Evolutionary conservation across 768 basidiomycete genomes (phyloP), one percentile per base, ranked within the genome.

Genomic region (Lactarius deliciosus): DNA sequence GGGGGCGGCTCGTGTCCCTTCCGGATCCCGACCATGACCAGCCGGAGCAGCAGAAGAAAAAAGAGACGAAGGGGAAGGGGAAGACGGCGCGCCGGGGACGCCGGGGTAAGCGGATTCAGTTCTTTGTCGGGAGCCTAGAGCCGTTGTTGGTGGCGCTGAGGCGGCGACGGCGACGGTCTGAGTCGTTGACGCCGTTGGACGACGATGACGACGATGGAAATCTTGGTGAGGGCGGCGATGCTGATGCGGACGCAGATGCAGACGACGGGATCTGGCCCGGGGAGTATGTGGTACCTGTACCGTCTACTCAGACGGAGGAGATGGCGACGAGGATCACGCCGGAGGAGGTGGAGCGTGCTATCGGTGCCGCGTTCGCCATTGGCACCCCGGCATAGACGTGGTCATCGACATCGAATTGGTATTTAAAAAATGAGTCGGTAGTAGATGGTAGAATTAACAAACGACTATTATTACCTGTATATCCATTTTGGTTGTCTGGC

Each of bases 281-380:
- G 6, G 66, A 68, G 36, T 64, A 47, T 32, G 53, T 20, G 3
- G 8, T 40, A 40, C 0, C 38, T 40, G 38, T 32, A 20, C 30
- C 54, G 30, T 1, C 54, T 56, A 18, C 10, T 5, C 3, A 36
- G n/a, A 0, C 62, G 30, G 32, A 50, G 11, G 47, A n/a, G 45
- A 10, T 11, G 10, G 43, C 41, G 22, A 58, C 41, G 22, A 58
- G 61, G 57, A 54, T 66, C 7, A 34, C 66, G 1, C 66, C 57
- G 32, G 66, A 64, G 41, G 66, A 64, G 53, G 54, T 68, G 57
- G 53, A 47, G 34, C 62, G 66, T 25, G 66, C 66, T 57, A 68
- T 68, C 22, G 43, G 66, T 9, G 62, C 40, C 0, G 66, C 66
- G n/a, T 56, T 68, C 28, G 62, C 65, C 34, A 61, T 38, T 32